Base-by-base conservation (phyloP, 2,329 filamentous ascomycete genomes). In the Myriosclerotinia duriaeana region DNA sequence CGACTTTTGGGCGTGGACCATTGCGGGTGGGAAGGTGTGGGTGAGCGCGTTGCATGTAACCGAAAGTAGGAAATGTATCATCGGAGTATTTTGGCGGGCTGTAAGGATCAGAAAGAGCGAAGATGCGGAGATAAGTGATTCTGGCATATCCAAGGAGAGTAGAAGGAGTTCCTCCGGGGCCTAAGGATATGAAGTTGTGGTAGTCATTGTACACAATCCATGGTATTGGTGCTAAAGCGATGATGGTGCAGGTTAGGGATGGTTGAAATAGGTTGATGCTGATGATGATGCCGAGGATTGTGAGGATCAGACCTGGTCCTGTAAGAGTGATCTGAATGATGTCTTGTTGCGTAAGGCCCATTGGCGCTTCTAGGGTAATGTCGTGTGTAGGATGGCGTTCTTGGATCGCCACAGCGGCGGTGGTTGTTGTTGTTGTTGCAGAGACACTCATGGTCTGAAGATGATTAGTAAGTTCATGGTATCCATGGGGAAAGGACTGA, bases 111-210 rank as follows among this genome's bases (percentile, higher is more conserved):
- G 86, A 84, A 5, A 95, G 82, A 46, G 86, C 84, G 80, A 92
- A 88, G 56, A 93, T 78, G 14, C 89, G 86, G 59, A 94, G 84
- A 77, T 87, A 85, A 69, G 88, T 89, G 77, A 95, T 87, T 65
- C 86, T 85, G 36, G 92, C 78, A 77, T 94, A 96, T 70, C 91
- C 92, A 6, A 78, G 70, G 53, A 90, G 84, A 0, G 89, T 95
- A 3, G 88, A 84, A 0, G 92, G 91, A 0, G 90, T 94, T 67
- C 92, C 92, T 34, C 92, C 92, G 0, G 91, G 91, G 0, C 92
- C 92, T 26, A 96, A 86, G 50, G 85, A 85, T 70, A 94, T 80
- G 78, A 92, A 95, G 76, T 88, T 89, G 64, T 82, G 80, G 78
- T 92, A 95, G 80, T 94, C 90, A 74, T 87, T 85, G 74, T 87